phyloP scores from a whole-genome alignment of 2,329 filamentous ascomycete species.

The Penicillium brasilianum region DNA sequence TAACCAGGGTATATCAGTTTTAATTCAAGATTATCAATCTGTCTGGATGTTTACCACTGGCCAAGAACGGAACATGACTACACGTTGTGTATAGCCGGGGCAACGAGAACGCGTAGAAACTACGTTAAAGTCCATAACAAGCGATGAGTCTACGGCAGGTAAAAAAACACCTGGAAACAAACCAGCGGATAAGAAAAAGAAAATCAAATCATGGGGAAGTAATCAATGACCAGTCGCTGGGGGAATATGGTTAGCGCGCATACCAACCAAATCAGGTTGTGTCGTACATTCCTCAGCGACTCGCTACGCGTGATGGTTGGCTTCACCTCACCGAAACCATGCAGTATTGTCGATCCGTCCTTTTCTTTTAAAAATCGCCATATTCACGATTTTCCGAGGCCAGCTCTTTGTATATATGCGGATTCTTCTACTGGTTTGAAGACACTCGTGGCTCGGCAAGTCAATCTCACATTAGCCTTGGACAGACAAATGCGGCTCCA shows the following conservation, averaged over 20 bases:
- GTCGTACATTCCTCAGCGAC: constrained; percentile 19
- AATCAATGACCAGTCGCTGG: neutral
- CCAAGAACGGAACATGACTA: neutral
- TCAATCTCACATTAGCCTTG: neutral
- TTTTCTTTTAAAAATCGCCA: constrained; percentile 2
- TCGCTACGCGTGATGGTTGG: constrained; percentile 1
- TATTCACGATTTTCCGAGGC: neutral
- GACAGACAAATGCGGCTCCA: neutral
- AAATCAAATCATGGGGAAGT: neutral
- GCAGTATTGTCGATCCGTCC: constrained; percentile 8
- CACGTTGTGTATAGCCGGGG: neutral
- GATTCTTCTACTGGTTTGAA: neutral
- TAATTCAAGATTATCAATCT: neutral
- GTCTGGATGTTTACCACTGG: neutral
- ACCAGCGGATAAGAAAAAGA: neutral
- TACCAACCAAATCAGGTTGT: constrained; percentile 18
- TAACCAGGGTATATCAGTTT: fast-evolving
- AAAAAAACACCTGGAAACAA: constrained; percentile 1
- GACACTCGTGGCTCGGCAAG: neutral
- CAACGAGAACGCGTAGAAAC: neutral
- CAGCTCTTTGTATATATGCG: neutral
- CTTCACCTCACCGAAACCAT: constrained; percentile 12
- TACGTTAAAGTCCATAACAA: neutral
- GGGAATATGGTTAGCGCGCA: constrained; percentile 8
- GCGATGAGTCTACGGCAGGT: constrained; percentile 1